Evolutionary conservation across 140 eudicot species (phyloP), one percentile per base, ranked within the genome.

Genomic region (Bidens hawaiensis): DNA sequence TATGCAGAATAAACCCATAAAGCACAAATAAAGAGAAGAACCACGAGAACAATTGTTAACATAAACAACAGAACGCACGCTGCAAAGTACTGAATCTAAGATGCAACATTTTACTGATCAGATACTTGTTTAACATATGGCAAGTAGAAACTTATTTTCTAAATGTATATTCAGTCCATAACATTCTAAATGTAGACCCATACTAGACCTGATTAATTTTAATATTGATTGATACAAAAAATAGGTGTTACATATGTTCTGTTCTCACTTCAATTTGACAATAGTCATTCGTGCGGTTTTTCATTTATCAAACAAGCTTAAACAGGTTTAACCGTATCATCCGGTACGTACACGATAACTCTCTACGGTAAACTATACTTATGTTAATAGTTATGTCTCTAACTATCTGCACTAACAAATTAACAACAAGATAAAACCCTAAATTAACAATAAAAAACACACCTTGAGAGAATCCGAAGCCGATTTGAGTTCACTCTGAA

Each of bases 381-480:
- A n/a, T n/a, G n/a, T n/a, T n/a, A n/a, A n/a, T n/a, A n/a, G n/a
- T n/a, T 30, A 30, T 30, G 5, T 30, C 34, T 8, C 34, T n/a
- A n/a, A n/a, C n/a, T n/a, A n/a, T n/a, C n/a, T n/a, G n/a, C n/a
- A n/a, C n/a, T n/a, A n/a, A n/a, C n/a, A n/a, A n/a, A n/a, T n/a
- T n/a, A n/a, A n/a, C n/a, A n/a, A n/a, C n/a, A n/a, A n/a, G n/a
- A n/a, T n/a, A n/a, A n/a, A n/a, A n/a, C n/a, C n/a, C n/a, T n/a
- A n/a, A n/a, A n/a, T n/a, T n/a, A n/a, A n/a, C n/a, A n/a, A n/a
- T n/a, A n/a, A 31, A 31, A 19, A 5, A 13, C 73, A 14, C 43
- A 61, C 98, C 83, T 91, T 91, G 60, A 91, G 89, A 26, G 87
- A 80, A 82, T 87, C 93, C 0, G 98, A 82, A 27, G 96, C 96